A percentile compares a stretch with the other conserved stretches of the same genome.
Conservation (phyloP, 2,329 filamentous ascomycete species). For the Aspergillus transmontanensis region DNA sequence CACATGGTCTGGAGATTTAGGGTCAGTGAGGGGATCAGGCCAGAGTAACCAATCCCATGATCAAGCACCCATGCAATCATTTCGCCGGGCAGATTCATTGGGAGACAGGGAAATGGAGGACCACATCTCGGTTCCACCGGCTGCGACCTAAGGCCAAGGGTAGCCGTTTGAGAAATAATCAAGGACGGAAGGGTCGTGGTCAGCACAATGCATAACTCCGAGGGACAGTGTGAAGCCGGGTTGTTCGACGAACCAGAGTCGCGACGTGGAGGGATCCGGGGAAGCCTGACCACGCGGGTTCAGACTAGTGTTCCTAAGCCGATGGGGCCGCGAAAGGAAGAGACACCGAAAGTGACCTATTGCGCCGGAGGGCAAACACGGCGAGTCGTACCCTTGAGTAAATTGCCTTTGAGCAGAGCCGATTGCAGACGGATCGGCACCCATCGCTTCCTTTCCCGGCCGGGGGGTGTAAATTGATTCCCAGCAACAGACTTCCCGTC, state of each 20-base stretch:
- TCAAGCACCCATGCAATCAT: neutral
- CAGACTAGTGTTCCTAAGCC: constrained; percentile 6
- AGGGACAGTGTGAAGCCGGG: neutral
- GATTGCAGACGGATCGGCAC: constrained; percentile 15
- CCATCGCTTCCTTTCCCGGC: constrained; percentile 14
- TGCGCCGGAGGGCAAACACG: constrained; percentile 6
- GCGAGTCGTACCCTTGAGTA: neutral
- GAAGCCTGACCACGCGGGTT: constrained; percentile 11
- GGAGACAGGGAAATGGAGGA: neutral
- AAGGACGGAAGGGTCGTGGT: constrained; percentile 1
- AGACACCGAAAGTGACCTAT: constrained; percentile 5
- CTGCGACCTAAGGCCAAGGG: constrained; percentile 16
- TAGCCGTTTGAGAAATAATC: neutral
- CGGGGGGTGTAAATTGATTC: constrained; percentile 5
- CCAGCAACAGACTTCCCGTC: neutral
- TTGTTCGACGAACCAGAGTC: constrained; percentile 11
- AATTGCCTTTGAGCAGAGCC: constrained; percentile 7
- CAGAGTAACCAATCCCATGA: constrained; percentile 3
- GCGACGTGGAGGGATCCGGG: constrained; percentile 15
- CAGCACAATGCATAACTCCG: neutral
- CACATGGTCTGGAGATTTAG: constrained; percentile 9
- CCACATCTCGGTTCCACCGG: constrained; percentile 9
- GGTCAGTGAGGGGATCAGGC: constrained; percentile 1
- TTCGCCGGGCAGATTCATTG: neutral
- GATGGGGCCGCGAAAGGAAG: neutral